These are phyloP conservation scores for Diversispora epigaea DNA, from an alignment of 192 early-diverging fungal species.

Conservation along the genomic window DNA sequence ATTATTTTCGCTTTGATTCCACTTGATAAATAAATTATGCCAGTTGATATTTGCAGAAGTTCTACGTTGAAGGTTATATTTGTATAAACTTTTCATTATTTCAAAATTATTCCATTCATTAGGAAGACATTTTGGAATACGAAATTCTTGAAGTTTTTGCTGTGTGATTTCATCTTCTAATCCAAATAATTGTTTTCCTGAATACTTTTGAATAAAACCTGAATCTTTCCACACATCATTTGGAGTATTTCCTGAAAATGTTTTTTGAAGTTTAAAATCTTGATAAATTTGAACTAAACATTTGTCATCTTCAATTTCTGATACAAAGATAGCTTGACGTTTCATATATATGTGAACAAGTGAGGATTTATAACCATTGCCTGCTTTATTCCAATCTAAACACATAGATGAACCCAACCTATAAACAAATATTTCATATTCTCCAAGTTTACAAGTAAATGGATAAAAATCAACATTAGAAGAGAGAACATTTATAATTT, in stretches of 20 bases:
- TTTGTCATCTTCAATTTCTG: background rate
- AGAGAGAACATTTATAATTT: background rate
- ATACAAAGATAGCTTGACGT: background rate
- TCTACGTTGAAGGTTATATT: background rate
- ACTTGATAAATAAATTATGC: background rate
- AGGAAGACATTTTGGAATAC: background rate
- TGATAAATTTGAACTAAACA: background rate
- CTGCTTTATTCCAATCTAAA: background rate
- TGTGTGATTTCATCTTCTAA: background rate
- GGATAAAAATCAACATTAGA: background rate
- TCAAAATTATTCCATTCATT: background rate
- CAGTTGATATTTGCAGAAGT: background rate
- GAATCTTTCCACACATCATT: background rate
- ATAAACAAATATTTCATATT: constrained; percentile 6
- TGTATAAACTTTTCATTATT: background rate
- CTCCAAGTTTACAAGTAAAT: background rate
- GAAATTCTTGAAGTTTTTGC: no score
- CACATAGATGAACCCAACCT: background rate
- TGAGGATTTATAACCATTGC: background rate
- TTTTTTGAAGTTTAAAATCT: background rate
- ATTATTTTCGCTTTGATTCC: background rate
- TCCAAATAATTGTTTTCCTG: background rate
- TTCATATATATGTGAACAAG: background rate
- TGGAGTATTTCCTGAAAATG: background rate
- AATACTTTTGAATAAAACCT: background rate